These are phyloP conservation scores for Pichia sporocuriosa DNA, from an alignment of 805 yeast genomes.

Conservation along the genomic window DNA sequence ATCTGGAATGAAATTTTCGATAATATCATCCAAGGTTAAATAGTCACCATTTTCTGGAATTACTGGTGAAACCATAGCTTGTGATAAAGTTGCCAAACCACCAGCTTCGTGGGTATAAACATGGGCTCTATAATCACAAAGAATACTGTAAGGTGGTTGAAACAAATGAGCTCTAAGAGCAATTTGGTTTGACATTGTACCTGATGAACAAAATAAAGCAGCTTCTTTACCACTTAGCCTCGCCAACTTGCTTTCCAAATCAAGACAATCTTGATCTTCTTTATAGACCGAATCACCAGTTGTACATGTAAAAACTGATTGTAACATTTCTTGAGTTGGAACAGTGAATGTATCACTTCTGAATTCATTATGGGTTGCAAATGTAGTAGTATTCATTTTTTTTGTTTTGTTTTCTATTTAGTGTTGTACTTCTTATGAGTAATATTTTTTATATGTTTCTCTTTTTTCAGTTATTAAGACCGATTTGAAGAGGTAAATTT, in stretches of 20 bases:
- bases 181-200: constrained; percentile 86
- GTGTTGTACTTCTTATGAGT: too few species aligned
- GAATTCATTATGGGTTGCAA: constrained; percentile 38
- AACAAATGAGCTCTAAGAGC: constrained; percentile 67
- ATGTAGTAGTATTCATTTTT: not conserved
- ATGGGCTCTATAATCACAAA: constrained; percentile 85
- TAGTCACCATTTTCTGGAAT: constrained; percentile 68
- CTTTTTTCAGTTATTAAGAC: too few species aligned
- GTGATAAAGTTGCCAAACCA: constrained; percentile 82
- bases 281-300: constrained; percentile 86
- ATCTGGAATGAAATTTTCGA: constrained; percentile 51
- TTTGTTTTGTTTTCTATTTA: too few species aligned
- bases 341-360: constrained; percentile 87
- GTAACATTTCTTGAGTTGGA: constrained; percentile 69
- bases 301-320: constrained; percentile 49
- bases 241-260: constrained; percentile 58
- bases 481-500: too few species aligned
- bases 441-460: too few species aligned
- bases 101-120: constrained; percentile 84
- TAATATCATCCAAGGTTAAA: constrained; percentile 74
- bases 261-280: constrained; percentile 68
- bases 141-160: constrained; percentile 77
- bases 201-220: constrained; percentile 79
- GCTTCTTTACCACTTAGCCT: constrained; percentile 71
- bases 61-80: constrained; percentile 86